Conservation (phyloP, 495 filamentous ascomycete species). For the Acidiella bohemica region DNA sequence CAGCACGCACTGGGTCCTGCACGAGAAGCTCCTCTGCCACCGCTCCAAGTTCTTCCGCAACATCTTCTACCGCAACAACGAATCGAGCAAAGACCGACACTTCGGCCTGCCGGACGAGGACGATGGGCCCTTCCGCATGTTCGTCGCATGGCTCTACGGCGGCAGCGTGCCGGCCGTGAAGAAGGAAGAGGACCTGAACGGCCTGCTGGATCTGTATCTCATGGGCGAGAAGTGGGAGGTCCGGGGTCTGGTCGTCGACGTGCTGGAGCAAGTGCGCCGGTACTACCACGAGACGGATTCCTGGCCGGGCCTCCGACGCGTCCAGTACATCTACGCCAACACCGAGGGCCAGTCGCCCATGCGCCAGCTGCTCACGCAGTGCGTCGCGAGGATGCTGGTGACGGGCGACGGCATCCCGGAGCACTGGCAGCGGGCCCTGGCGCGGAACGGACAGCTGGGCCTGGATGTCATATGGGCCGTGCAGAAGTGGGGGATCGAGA, state of each 20-base stretch:
- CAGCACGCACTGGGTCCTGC: constrained; percentile 35
- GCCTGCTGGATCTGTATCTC: constrained; percentile 36
- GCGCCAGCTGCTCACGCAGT: constrained; percentile 36
- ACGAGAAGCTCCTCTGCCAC: constrained; percentile 40
- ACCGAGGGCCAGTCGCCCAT: constrained; percentile 33
- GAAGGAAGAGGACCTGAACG: constrained; percentile 32
- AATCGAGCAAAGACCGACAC: constrained; percentile 15
- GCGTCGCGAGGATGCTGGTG: constrained; percentile 32
- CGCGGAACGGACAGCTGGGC: constrained; percentile 36
- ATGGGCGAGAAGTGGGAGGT: constrained; percentile 33
- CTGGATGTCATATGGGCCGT: constrained; percentile 37
- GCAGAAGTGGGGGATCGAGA: constrained; percentile 36
- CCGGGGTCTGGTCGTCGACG: constrained; percentile 25
- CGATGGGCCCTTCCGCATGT: constrained; percentile 32
- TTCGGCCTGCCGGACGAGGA: constrained; percentile 37
- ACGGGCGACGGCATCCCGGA: constrained; percentile 29
- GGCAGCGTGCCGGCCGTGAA: constrained; percentile 27
- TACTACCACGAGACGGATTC: constrained; percentile 34
- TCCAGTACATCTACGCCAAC: constrained; percentile 40
- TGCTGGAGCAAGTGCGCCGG: constrained; percentile 30
- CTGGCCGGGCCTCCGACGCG: constrained; percentile 35
- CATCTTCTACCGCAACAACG: constrained; percentile 31
- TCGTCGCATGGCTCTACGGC: constrained; percentile 39
- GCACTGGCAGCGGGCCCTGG: constrained; percentile 38
- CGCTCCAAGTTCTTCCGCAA: constrained; percentile 36